phyloP scores from a whole-genome alignment of 306 rosid genomes.

The Quercus gilva region DNA sequence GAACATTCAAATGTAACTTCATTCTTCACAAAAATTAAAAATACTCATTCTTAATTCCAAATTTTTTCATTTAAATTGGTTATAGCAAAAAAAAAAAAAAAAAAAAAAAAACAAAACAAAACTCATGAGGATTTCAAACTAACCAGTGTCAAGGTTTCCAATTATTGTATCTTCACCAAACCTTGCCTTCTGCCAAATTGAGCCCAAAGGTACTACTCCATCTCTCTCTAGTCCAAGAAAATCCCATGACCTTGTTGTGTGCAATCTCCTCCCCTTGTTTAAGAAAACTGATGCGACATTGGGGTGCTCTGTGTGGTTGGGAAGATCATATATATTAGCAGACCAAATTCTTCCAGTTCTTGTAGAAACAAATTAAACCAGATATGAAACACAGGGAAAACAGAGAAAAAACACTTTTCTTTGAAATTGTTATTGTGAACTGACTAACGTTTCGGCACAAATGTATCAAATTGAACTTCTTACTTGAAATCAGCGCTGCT shows the following conservation, averaged over 20 bases:
- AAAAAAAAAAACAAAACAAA: too few relatives aligned
- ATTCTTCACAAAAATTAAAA: too few relatives aligned
- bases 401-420: too few relatives aligned
- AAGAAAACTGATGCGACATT: slow-evolving; percentile 50
- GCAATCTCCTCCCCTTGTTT: slow-evolving; percentile 46
- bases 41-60: background rate
- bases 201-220: slow-evolving; percentile 7
- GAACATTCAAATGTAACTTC: too few relatives aligned
- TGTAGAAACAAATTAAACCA: background rate
- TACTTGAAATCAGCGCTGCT: slow-evolving; percentile 42
- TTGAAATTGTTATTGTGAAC: too few relatives aligned
- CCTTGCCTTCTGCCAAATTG: slow-evolving; percentile 40
- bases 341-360: background rate
- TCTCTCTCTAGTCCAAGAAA: slow-evolving; percentile 45
- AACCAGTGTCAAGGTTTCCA: slow-evolving; percentile 48
- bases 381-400: background rate
- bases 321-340: background rate
- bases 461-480: background rate
- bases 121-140: background rate
- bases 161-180: slow-evolving; percentile 45
- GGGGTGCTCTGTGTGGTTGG: slow-evolving; percentile 41
- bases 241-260: slow-evolving; percentile 66
- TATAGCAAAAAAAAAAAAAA: too few relatives aligned
- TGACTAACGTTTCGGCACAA: background rate
- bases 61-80: background rate